A percentile compares a stretch with the other conserved stretches of the same genome.
phyloP scores from a whole-genome alignment of 2,329 filamentous ascomycete species.

The Ascochyta rabiei region DNA sequence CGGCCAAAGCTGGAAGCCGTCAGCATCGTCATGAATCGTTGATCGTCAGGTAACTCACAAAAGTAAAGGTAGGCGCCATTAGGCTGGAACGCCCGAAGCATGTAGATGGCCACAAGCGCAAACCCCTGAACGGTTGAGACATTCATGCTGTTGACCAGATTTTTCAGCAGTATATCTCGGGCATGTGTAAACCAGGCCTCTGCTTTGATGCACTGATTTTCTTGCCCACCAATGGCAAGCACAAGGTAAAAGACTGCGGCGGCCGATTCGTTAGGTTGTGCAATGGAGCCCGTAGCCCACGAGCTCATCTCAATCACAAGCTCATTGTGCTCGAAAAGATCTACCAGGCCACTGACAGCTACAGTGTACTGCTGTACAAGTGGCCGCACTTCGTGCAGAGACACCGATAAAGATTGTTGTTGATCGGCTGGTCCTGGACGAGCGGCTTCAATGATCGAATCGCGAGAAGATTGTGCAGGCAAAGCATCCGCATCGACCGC shows the following conservation, averaged over 20 bases:
- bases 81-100: constrained; percentile 58
- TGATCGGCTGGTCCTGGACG: constrained; percentile 25
- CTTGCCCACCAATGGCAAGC: constrained; percentile 57
- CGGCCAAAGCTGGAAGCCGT: constrained; percentile 47
- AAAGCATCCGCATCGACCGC: constrained; percentile 33
- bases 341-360: constrained; percentile 56
- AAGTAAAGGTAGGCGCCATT: constrained; percentile 61
- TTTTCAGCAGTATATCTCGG: constrained; percentile 52
- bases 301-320: constrained; percentile 30
- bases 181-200: constrained; percentile 57
- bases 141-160: constrained; percentile 57
- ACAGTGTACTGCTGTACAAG: constrained; percentile 51
- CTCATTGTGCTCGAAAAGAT: constrained; percentile 54
- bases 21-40: not conserved
- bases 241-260: constrained; percentile 59
- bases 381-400: constrained; percentile 37
- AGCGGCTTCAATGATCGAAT: constrained; percentile 43
- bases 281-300: constrained; percentile 29
- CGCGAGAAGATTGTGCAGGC: constrained; percentile 31
- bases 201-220: constrained; percentile 49
- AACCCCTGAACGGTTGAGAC: constrained; percentile 60
- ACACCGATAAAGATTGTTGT: constrained; percentile 32
- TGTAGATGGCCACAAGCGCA: constrained; percentile 58
- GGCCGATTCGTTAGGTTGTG: constrained; percentile 48
- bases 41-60: constrained; percentile 30